Evolutionary conservation across 768 basidiomycete genomes (phyloP).

Genomic region (Coprinopsis sp.): DNA sequence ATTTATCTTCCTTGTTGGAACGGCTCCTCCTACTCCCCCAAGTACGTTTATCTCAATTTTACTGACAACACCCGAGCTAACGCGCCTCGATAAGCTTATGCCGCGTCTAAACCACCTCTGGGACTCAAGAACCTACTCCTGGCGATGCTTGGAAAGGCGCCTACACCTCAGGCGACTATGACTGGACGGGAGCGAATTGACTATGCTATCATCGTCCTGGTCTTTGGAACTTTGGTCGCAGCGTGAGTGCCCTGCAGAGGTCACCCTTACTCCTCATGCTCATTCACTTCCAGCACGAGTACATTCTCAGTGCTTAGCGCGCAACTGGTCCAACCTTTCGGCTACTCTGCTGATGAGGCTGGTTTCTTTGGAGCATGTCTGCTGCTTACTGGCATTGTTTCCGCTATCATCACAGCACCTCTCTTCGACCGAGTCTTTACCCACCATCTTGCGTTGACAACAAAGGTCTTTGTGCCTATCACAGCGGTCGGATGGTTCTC

Average conservation of each 20-base stretch:
- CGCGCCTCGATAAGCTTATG: constrained; percentile 47
- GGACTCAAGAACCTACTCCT: constrained; percentile 49
- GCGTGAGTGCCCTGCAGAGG: constrained; percentile 39
- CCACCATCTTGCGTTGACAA: constrained; percentile 55
- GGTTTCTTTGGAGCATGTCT: constrained; percentile 68
- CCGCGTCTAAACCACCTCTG: constrained; percentile 57
- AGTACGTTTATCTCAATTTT: constrained; percentile 40
- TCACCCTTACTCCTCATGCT: not conserved
- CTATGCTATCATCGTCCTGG: constrained; percentile 50
- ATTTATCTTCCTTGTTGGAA: constrained; percentile 51
- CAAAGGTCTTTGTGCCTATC: constrained; percentile 58
- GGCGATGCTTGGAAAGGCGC: constrained; percentile 45
- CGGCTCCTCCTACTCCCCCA: constrained; percentile 70
- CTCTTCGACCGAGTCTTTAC: constrained; percentile 83
- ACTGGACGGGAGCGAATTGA: constrained; percentile 62
- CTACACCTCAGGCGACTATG: constrained; percentile 50
- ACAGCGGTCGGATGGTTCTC: constrained; percentile 63
- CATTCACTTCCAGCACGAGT: constrained; percentile 40
- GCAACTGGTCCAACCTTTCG: constrained; percentile 69
- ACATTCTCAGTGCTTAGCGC: constrained; percentile 61
- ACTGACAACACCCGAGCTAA: constrained; percentile 8
- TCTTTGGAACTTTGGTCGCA: constrained; percentile 65
- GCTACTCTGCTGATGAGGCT: constrained; percentile 61
- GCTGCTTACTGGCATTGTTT: constrained; percentile 65
- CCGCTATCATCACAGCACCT: constrained; percentile 65